These are phyloP conservation scores for Colletotrichum neosansevieriae DNA, from an alignment of 2,329 filamentous ascomycete genomes.

Conservation along the genomic window DNA sequence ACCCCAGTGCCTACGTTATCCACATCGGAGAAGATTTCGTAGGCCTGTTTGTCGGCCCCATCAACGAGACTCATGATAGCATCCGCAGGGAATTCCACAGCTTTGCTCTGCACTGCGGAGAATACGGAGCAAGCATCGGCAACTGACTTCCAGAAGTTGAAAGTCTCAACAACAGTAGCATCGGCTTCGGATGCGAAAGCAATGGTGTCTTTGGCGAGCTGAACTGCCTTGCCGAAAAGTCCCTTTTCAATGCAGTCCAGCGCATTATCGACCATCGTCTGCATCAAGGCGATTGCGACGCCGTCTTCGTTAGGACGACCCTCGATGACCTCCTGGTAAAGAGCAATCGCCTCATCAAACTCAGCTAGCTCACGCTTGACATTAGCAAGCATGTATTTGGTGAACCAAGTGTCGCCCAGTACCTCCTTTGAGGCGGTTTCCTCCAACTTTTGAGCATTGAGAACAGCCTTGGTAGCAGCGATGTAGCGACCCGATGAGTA, in stretches of 20 bases:
- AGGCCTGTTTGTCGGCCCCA: conserved; percentile 64
- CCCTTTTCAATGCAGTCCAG: conserved; percentile 83
- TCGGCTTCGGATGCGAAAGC: conserved; percentile 73
- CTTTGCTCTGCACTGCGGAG: conserved; percentile 78
- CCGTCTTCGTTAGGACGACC: conserved; percentile 82
- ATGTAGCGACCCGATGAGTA: conserved; percentile 93
- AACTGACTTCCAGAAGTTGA: conserved; percentile 95
- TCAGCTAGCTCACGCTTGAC: conserved; percentile 93
- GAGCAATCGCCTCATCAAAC: conserved; percentile 82
- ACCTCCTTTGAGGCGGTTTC: conserved; percentile 56
- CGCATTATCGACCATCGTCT: conserved; percentile 87
- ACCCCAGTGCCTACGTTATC: conserved; percentile 70
- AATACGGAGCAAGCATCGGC: conserved; percentile 91
- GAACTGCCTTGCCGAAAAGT: conserved; percentile 84
- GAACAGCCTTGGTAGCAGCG: conserved; percentile 91
- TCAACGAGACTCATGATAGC: conserved; percentile 70
- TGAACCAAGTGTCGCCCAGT: conserved; percentile 86
- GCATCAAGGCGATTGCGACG: conserved; percentile 86
- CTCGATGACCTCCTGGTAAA: conserved; percentile 80
- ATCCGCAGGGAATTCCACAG: conserved; percentile 71
- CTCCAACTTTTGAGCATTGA: conserved; percentile 84
- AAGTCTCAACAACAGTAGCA: conserved; percentile 73
- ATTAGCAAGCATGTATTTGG: conserved; percentile 96
- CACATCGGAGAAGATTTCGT: conserved; percentile 74
- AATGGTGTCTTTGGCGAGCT: conserved; percentile 78